A percentile compares a stretch with the other conserved stretches of the same genome.
phyloP scores from a whole-genome alignment of 2,329 filamentous ascomycete species.

The Colletotrichum abscissum region DNA sequence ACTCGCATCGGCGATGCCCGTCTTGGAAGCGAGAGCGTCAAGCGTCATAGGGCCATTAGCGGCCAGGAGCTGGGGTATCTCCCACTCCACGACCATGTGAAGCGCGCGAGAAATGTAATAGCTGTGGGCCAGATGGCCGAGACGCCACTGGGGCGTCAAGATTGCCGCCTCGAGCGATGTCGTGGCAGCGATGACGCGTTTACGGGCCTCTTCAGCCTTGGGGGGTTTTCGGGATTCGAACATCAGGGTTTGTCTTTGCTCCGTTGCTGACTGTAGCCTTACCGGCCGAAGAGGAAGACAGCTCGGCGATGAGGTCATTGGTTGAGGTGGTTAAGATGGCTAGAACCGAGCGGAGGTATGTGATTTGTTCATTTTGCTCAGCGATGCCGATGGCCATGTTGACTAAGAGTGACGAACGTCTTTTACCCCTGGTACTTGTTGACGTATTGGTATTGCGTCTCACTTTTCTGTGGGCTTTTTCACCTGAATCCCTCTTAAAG shows the following conservation, averaged over 20 bases:
- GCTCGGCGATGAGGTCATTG: constrained; percentile 21
- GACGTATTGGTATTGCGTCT: not conserved
- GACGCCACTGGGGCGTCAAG: constrained; percentile 27
- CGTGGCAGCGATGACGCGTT: constrained; percentile 17
- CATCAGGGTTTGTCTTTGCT: not conserved
- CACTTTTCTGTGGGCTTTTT: not conserved
- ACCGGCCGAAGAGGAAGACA: constrained; percentile 5
- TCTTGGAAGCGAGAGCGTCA: constrained; percentile 17
- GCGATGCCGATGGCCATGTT: constrained; percentile 20
- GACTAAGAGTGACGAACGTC: not conserved
- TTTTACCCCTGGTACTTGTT: not conserved
- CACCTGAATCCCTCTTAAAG: not conserved
- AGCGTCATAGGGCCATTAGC: constrained; percentile 10
- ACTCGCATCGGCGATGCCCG: constrained; percentile 16
- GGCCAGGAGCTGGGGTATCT: constrained; percentile 18
- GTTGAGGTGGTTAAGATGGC: constrained; percentile 10
- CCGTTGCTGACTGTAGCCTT: not conserved
- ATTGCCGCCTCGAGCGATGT: constrained; percentile 18
- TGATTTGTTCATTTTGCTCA: constrained; percentile 20
- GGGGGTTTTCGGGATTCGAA: constrained; percentile 3
- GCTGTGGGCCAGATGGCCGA: constrained; percentile 18
- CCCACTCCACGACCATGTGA: constrained; percentile 30
- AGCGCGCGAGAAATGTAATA: constrained; percentile 25
- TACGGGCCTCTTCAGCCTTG: constrained; percentile 23
- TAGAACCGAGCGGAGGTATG: constrained; percentile 10